Evolutionary conservation across 2,329 filamentous ascomycete species (phyloP).

Genomic region (Ophiocordyceps robertsii): DNA sequence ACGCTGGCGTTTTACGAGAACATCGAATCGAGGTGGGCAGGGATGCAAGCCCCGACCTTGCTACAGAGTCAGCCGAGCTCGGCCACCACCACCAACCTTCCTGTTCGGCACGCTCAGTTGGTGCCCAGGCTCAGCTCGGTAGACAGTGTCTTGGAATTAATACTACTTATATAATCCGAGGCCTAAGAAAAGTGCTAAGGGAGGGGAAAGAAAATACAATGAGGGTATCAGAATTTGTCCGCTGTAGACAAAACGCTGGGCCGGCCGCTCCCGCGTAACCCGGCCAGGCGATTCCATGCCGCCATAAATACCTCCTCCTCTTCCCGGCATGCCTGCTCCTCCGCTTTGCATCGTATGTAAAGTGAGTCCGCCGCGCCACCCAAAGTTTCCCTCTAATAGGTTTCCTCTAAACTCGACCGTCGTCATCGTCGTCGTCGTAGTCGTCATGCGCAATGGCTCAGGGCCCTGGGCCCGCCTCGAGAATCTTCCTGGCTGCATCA

Average conservation of each 20-base stretch:
- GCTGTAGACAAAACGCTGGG: background rate
- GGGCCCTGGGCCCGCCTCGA: slow-evolving; percentile 43
- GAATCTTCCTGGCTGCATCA: slow-evolving; percentile 57
- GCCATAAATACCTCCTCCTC: background rate
- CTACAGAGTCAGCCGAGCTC: too few species aligned
- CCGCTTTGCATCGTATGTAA: background rate
- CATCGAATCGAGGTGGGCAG: too few species aligned
- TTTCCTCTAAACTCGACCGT: background rate
- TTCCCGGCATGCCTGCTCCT: background rate
- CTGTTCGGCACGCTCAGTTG: too few species aligned
- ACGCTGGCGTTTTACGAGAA: too few species aligned
- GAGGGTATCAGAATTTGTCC: slow-evolving; percentile 13
- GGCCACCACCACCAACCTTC: too few species aligned
- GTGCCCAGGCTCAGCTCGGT: too few species aligned
- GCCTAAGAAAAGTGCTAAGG: too few species aligned
- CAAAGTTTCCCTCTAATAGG: background rate
- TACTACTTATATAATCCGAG: too few species aligned
- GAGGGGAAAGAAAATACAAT: slow-evolving; percentile 3
- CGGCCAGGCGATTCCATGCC: background rate
- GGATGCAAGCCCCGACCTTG: too few species aligned
- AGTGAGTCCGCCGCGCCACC: background rate
- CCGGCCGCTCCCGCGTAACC: background rate
- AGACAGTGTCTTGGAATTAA: too few species aligned
- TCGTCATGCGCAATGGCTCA: background rate
- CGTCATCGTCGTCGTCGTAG: background rate